These are phyloP conservation scores for Tylopilus balloui DNA, from an alignment of 768 basidiomycete genomes.

Conservation along the genomic window DNA sequence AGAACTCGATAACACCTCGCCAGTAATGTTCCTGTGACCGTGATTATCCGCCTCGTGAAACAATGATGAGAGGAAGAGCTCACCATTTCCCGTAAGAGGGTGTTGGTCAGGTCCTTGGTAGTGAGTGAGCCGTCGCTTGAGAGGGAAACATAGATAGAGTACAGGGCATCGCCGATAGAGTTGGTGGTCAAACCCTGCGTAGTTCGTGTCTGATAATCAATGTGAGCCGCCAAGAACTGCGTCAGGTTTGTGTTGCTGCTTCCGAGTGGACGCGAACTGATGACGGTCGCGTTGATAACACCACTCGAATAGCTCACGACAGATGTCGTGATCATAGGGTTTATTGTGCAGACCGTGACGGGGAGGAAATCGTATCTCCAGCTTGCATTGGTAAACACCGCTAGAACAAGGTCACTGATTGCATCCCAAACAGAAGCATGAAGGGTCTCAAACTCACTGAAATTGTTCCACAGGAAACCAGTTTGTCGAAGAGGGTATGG, in stretches of 20 bases:
- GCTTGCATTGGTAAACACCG: neutral
- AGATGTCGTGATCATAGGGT: conserved; percentile 9
- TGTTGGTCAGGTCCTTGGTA: neutral
- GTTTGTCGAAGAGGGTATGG: conserved; percentile 4
- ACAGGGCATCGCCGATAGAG: conserved; percentile 17
- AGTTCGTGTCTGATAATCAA: conserved; percentile 3
- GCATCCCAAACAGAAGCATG: no score
- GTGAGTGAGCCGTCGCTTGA: neutral
- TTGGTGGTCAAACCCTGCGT: conserved; percentile 15
- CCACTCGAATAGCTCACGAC: conserved; percentile 10
- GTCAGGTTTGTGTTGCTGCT: conserved; percentile 5
- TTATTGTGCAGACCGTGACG: conserved; percentile 4
- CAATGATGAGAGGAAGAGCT: neutral
- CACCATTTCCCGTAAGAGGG: conserved; percentile 5
- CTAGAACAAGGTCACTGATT: neutral
- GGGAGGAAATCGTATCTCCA: conserved; percentile 17
- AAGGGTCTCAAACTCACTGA: neutral
- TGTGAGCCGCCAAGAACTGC: conserved; percentile 10
- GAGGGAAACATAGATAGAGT: conserved; percentile 6
- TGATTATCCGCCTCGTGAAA: no score
- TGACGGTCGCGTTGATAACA: neutral
- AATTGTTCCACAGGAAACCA: neutral
- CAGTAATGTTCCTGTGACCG: conserved; percentile 10
- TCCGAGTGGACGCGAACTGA: conserved; percentile 1
- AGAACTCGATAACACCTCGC: conserved; percentile 16